Evolutionary conservation across 1,284 basidiomycete species (phyloP), one percentile per base, ranked within the genome.

Genomic region (Ustilago crameri): DNA sequence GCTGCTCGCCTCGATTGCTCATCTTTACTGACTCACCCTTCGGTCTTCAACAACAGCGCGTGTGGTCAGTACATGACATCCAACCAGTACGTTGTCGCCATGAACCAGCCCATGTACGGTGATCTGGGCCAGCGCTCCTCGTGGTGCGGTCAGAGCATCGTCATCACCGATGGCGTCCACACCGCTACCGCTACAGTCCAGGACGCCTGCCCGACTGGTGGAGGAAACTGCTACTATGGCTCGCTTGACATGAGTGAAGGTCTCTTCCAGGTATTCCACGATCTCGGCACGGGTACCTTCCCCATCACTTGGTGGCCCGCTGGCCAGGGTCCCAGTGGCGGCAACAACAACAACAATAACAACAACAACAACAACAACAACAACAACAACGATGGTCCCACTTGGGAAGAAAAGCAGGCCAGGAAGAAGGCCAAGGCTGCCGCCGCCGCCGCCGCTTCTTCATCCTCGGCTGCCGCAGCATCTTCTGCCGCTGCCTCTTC

Each of bases 31-130:
- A 47, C 37, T 32, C 34, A 10, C 27, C 14, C 9, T 43, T 41
- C 35, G 2, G 27, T 42, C 32, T 43, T 2, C 26, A 34, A 32
- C 48, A 20, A 55, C 54, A 66, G 78, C 38, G 78, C 78, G 26
- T 80, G 78, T 51, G 78, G 78, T 15, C 42, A 63, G 23, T 64
- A 52, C 41, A 68, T 78, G 14, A 60, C 42, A 37, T 56, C 67
- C 24, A 54, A 52, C 34, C 68, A 75, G 38, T 71, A 74, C 48
- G 76, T 78, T 37, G 78, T 80, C 18, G 78, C 78, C 14, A 57
- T 80, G 20, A 76, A 76, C 62, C 68, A 78, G 69, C 78, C 78
- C 30, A 72, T 75, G 73, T 80, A 77, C 45, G 78, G 78, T 22
- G 44, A 70, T 43, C 48, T 78, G 9, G 51, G 61, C 27, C 51